phyloP scores from a whole-genome alignment of 164 flowering plant genomes.

The Nymphaea colorata region DNA sequence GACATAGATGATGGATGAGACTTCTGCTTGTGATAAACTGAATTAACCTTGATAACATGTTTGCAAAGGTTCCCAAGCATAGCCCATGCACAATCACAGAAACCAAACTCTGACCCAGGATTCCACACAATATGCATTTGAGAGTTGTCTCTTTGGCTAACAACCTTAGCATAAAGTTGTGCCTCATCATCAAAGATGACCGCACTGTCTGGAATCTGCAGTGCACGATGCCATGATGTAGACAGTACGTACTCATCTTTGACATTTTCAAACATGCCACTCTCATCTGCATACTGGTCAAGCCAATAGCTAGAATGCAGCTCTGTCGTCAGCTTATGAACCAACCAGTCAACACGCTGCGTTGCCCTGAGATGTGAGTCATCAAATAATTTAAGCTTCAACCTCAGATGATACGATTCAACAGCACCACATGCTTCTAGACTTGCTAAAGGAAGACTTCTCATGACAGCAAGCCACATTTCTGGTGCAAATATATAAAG shows the following conservation, averaged over 20 bases:
- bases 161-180: constrained; percentile 58
- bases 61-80: constrained; percentile 90
- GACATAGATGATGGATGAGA: constrained; percentile 53
- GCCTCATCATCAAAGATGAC: constrained; percentile 46
- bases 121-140: constrained; percentile 58
- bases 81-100: constrained; percentile 90
- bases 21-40: constrained; percentile 38
- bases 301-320: constrained; percentile 92
- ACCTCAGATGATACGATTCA: constrained; percentile 88
- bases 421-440: constrained; percentile 89
- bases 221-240: constrained; percentile 86
- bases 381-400: constrained; percentile 70
- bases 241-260: constrained; percentile 83
- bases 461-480: constrained; percentile 89
- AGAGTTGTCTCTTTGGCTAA: constrained; percentile 48
- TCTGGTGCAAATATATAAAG: constrained; percentile 21
- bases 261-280: constrained; percentile 70
- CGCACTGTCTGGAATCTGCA: constrained; percentile 52
- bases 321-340: constrained; percentile 86
- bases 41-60: constrained; percentile 85
- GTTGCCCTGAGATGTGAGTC: constrained; percentile 86
- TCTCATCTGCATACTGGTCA: constrained; percentile 85
- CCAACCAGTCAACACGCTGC: constrained; percentile 94
- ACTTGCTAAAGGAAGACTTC: constrained; percentile 72
- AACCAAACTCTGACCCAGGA: constrained; percentile 88